Conservation (phyloP, 441 rosid species). For the Erysimum cheiri region DNA sequence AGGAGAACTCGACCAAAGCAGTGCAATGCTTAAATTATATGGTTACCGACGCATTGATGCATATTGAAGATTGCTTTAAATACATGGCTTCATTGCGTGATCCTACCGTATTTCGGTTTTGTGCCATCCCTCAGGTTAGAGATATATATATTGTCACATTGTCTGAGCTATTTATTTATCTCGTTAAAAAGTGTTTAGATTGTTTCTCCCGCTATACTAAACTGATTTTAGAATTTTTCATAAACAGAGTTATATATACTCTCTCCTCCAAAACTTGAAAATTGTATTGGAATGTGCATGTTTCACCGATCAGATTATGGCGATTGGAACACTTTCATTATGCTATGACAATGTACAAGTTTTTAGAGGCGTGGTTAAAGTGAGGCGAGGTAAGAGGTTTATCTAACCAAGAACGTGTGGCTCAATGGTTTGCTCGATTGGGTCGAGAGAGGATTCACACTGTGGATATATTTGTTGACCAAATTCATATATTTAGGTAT, state of each 20-base stretch:
- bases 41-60: constrained; percentile 81
- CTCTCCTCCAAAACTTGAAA: not conserved
- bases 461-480: not conserved
- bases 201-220: not conserved
- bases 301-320: constrained; percentile 71
- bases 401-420: not conserved
- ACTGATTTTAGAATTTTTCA: not conserved
- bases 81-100: constrained; percentile 67
- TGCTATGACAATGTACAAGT: constrained; percentile 90
- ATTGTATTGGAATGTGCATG: constrained; percentile 24
- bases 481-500: constrained; percentile 58
- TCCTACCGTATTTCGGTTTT: constrained; percentile 72
- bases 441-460: no score
- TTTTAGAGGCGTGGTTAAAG: constrained; percentile 84
- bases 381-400: constrained; percentile 84
- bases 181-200: not conserved
- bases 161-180: not conserved
- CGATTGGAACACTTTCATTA: constrained; percentile 85
- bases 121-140: constrained; percentile 86
- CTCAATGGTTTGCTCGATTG: not conserved
- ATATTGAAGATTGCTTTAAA: constrained; percentile 74
- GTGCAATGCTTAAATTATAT: constrained; percentile 89
- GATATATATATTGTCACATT: not conserved
- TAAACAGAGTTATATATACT: not conserved
- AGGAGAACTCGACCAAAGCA: constrained; percentile 78